Base-by-base conservation (phyloP, 305 asterid species). In the Solanum hybrid region DNA sequence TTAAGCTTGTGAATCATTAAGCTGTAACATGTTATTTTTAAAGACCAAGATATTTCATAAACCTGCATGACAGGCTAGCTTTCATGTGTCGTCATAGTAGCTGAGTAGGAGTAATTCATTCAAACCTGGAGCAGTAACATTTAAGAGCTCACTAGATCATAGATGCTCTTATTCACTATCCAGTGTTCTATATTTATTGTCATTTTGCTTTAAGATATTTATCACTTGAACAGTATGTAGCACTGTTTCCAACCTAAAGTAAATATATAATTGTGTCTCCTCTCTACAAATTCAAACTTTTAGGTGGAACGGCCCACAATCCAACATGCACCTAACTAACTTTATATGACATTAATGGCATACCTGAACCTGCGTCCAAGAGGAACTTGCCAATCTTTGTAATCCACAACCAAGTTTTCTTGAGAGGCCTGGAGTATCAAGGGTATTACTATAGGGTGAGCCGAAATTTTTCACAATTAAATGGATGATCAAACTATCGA, bases 341-440 rank as follows among this genome's bases (percentile, higher is more conserved):
- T 85, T 85, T 85, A 56, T 56, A 56, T 24, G 87, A 80, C 75
- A 12, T 85, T 34, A 77, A 91, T 78, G 29, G 89, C 94, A 73
- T 77, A 96, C 99, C 99, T 95, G 95, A 97, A 97, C 91, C 99
- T 94, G 91, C 99, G 99, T 86, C 99, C 99, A 80, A 97, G 93
- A 86, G 99, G 99, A 90, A 96, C 94, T 93, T 97, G 99, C 99
- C 99, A 97, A 89, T 97, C 99, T 93, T 96, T 97, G 95, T 95
- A 97, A 92, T 97, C 99, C 86, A 97, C 97, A 88, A 97, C 99
- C 95, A 88, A 36, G 91, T 93, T 94, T 45, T 38, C 94, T 92
- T 95, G 95, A 90, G 99, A 97, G 88, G 98, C 97, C 99, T 97
- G 93, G 89, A 93, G 26, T 76, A 87, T 81, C 86, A 71, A 85